Evolutionary conservation across 192 early-diverging fungal genomes (phyloP), one percentile per base, ranked within the genome.

Genomic region (Coemansia sp.): DNA sequence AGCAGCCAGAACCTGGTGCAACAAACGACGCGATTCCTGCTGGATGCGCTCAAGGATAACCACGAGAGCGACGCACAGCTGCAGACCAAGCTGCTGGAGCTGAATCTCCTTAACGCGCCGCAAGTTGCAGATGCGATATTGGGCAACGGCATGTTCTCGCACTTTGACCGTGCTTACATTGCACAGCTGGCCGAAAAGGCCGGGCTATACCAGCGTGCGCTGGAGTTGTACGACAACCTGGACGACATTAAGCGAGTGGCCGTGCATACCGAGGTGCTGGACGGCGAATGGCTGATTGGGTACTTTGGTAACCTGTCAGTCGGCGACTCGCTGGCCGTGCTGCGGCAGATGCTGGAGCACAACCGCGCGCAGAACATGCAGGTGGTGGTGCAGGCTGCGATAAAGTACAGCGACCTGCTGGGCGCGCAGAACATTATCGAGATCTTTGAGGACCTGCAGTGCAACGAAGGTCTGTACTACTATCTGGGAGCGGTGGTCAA

Each of bases 81-180:
- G 24, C 97, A 99, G 74, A 99, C 97, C 10, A 86, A 90, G 51
- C 82, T 98, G 57, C 85, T 99, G 24, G 97, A 99, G 82, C 96
- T 98, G 90, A 99, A 99, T 74, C 83, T 99, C 50, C 75, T 98
- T 42, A 91, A 97, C 64, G 92, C 94, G 15, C 97, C 97, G 28
- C 97, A 98, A 66, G 97, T 99, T 17, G 97, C 97, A 14, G 97
- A 99, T 74, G 97, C 97, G 50, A 99, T 99, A 64, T 72, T 99
- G 23, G 90, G 95, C 42, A 97, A 97, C 70, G 85, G 92, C 64
- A 92, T 96, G 89, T 93, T 99, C 72, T 90, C 89, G 24, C 92
- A 97, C 68, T 99, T 98, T 74, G 97, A 99, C 72, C 87, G 91
- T 12, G 84, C 89, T 9, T 88, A 93, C 56, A 90, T 99, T 70